Percentiles rank a stretch among this genome's conserved stretches.
phyloP scores from a whole-genome alignment of 2,329 filamentous ascomycete species.

The Alternaria arborescens region DNA sequence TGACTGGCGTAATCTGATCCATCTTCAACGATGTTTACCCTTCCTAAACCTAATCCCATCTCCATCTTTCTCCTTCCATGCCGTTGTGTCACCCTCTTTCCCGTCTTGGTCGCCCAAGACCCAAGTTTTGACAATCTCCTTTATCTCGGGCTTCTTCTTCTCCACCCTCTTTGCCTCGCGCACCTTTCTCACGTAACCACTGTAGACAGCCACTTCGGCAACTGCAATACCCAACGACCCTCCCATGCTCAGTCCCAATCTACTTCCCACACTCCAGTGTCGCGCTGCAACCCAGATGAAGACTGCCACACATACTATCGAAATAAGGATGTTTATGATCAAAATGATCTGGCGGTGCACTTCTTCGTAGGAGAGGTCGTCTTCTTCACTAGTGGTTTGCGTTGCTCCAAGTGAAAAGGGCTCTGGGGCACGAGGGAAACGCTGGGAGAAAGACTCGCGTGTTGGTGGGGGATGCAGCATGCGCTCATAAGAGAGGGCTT shows the following conservation, averaged over 20 bases:
- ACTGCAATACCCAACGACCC: slow-evolving; percentile 75
- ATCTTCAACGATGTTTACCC: slow-evolving; percentile 54
- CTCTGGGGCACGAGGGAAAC: slow-evolving; percentile 61
- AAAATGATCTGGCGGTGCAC: slow-evolving; percentile 83
- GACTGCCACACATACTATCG: slow-evolving; percentile 78
- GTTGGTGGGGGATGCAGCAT: slow-evolving; percentile 72
- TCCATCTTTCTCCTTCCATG: slow-evolving; percentile 35
- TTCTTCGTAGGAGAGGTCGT: slow-evolving; percentile 74
- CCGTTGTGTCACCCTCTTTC: slow-evolving; percentile 17
- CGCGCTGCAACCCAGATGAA: slow-evolving; percentile 80
- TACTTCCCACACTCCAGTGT: slow-evolving; percentile 76
- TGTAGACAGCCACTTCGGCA: slow-evolving; percentile 80
- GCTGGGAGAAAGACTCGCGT: slow-evolving; percentile 67
- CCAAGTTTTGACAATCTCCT: slow-evolving; percentile 77
- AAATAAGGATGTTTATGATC: slow-evolving; percentile 89
- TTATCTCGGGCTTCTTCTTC: slow-evolving; percentile 68
- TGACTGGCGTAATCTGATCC: slow-evolving; percentile 15
- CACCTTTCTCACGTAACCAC: slow-evolving; percentile 76
- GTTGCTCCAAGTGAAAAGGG: slow-evolving; percentile 58
- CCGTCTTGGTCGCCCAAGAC: slow-evolving; percentile 55
- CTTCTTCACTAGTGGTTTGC: slow-evolving; percentile 57
- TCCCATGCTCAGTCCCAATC: slow-evolving; percentile 75
- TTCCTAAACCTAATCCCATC: slow-evolving; percentile 53
- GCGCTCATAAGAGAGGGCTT: slow-evolving; percentile 80
- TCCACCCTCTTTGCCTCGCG: slow-evolving; percentile 72